phyloP scores from a whole-genome alignment of 371 early-diverging fungal genomes.

The Cokeromyces recurvatus region DNA sequence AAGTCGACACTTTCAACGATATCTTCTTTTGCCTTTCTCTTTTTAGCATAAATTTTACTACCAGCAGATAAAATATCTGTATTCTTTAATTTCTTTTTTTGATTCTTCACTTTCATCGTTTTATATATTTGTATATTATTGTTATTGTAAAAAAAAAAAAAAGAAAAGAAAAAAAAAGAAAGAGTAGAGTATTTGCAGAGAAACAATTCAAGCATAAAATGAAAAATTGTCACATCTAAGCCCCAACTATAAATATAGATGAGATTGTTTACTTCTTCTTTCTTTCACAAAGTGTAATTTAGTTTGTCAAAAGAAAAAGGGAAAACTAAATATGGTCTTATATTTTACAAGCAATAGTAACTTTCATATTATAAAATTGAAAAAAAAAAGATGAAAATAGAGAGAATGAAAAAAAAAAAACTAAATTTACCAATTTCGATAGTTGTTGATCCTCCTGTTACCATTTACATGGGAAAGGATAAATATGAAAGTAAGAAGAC shows the following conservation, averaged over 20 bases:
- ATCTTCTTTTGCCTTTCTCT: constrained; percentile 61
- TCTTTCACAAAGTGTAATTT: not conserved
- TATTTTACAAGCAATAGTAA: constrained; percentile 24
- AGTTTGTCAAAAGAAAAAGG: not conserved
- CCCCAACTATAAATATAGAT: not conserved
- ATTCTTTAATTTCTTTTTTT: constrained; percentile 39
- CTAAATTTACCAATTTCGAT: not conserved
- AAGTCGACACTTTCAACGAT: constrained; percentile 61
- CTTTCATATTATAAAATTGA: no score
- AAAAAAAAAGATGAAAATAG: no score
- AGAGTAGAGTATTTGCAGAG: not conserved
- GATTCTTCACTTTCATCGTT: constrained; percentile 8
- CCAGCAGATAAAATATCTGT: constrained; percentile 63
- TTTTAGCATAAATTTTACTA: constrained; percentile 64
- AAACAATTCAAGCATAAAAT: not conserved
- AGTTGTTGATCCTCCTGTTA: constrained; percentile 72
- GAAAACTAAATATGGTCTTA: constrained; percentile 16
- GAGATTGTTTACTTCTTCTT: not conserved
- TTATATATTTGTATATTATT: no score
- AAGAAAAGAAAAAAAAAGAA: not conserved
- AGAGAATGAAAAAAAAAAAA: not conserved
- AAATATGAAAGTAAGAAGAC: constrained; percentile 81
- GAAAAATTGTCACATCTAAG: constrained; percentile 9
- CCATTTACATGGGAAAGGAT: constrained; percentile 96
- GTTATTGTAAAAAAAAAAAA: no score